These are phyloP conservation scores for Trametes hirsuta DNA, from an alignment of 1,284 basidiomycete species.

Conservation along the genomic window DNA sequence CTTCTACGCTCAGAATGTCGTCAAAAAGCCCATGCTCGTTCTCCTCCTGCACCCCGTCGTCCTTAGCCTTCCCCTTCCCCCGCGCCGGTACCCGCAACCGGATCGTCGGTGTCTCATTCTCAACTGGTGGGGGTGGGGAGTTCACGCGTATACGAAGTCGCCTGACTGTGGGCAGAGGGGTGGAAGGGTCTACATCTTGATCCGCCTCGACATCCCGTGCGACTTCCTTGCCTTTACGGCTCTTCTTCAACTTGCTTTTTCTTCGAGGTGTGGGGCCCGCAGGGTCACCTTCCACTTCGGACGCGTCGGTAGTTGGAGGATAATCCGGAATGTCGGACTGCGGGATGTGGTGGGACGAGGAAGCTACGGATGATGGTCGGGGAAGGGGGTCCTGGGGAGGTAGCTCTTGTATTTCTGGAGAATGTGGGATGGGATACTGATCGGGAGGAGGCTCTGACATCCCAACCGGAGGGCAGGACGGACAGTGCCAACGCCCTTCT, in stretches of 20 bases:
- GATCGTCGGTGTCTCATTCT: constrained; percentile 41
- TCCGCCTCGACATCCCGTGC: constrained; percentile 16
- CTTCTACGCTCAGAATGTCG: constrained; percentile 70
- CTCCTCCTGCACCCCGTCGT: constrained; percentile 51
- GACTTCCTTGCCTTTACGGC: constrained; percentile 32
- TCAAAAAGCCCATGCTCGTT: constrained; percentile 71
- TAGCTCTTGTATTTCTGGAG: constrained; percentile 14
- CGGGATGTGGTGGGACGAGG: constrained; percentile 46
- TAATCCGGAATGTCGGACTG: constrained; percentile 15
- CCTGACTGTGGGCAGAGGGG: constrained; percentile 38
- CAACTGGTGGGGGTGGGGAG: constrained; percentile 38
- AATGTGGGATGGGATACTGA: constrained; percentile 6
- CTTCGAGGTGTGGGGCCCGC: constrained; percentile 31
- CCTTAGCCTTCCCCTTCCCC: constrained; percentile 65
- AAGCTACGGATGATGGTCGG: constrained; percentile 50
- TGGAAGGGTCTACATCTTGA: constrained; percentile 32
- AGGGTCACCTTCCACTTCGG: constrained; percentile 31
- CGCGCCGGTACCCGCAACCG: constrained; percentile 56
- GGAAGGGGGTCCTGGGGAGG: constrained; percentile 5
- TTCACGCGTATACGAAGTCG: constrained; percentile 44
- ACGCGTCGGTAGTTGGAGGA: constrained; percentile 29
- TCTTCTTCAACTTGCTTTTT: constrained; percentile 28
- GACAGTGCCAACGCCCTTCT: constrained; percentile 78
- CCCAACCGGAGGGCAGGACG: constrained; percentile 51
- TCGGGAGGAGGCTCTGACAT: constrained; percentile 16